phyloP scores from a whole-genome alignment of 257 asterid species.

The Solanum gandarillasii region DNA sequence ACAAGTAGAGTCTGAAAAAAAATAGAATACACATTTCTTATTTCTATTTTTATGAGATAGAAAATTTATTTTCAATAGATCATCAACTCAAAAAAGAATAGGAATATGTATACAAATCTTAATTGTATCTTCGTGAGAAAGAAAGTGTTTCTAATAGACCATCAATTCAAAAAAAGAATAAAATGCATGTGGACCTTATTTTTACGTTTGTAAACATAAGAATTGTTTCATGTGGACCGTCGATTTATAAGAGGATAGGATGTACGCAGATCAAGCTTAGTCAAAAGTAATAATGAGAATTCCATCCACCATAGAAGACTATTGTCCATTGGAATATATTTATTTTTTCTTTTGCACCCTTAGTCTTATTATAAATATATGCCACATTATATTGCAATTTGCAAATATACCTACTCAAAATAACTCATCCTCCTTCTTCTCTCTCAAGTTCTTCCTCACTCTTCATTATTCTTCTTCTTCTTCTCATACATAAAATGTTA shows the following conservation, averaged over 20 bases:
- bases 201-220: background rate
- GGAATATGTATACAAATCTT: no score
- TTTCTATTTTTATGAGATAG: background rate
- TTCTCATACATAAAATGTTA: background rate
- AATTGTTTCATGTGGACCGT: background rate
- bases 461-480: background rate
- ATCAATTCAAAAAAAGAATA: background rate
- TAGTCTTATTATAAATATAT: constrained; percentile 13
- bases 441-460: background rate
- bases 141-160: background rate
- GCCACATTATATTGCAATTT: background rate
- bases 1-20: background rate
- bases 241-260: background rate
- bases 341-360: background rate
- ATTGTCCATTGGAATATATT: background rate
- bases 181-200: background rate
- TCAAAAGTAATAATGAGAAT: constrained; percentile 4
- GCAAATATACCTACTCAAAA: constrained; percentile 1
- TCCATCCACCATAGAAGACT: constrained; percentile 7
- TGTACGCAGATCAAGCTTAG: background rate
- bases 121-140: background rate
- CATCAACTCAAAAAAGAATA: no score
- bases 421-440: background rate
- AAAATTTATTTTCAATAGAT: no score
- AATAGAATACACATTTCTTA: background rate